Evolutionary conservation across 805 yeast genomes (phyloP), one percentile per base, ranked within the genome.

Genomic region (Lipomyces oligophaga): DNA sequence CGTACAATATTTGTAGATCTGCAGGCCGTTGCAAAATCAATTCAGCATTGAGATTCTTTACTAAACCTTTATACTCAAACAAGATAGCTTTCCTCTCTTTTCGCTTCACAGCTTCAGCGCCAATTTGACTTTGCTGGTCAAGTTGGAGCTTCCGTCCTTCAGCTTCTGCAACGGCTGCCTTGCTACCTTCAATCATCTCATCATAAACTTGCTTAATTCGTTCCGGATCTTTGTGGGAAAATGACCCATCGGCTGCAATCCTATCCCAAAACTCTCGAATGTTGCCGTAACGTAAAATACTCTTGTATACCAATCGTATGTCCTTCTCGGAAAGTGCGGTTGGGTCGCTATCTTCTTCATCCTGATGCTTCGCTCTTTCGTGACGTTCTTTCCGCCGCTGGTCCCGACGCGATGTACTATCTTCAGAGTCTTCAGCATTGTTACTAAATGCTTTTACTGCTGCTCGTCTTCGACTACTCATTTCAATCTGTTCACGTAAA

Each of bases 11-110:
- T 39, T 76, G 75, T 81, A 93, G 73, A 60, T 93, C 97, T n/a
- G 73, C 76, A 0, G 96, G 96, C 57, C 98, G 79, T 50, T 80
- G 78, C 11, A 88, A 57, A 15, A 93, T 75, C 40, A 86, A 71
- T 64, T 93, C 98, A 0, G 98, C 97, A 67, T 93, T 93, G 59
- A 93, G 69, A 55, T 83, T 83, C 65, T 85, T 85, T 36, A 89
- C 95, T 7, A 43, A 15, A 34, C 88, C 90, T 50, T 81, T 81
- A 65, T 82, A 88, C 56, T 87, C 95, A 65, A 93, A 89, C 38
- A 90, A 67, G 15, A 88, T 82, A 0, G 97, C 97, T 66, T 84
- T 86, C 67, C 86, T 84, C 60, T 89, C 96, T 62, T 81, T 83
- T 65, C 82, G 79, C 61, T 83, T 83, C 10, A 57, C 61, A 11